A percentile compares a stretch with the other conserved stretches of the same genome.
phyloP scores from a whole-genome alignment of 257 asterid genomes.

The Solanum ossicruentum region DNA sequence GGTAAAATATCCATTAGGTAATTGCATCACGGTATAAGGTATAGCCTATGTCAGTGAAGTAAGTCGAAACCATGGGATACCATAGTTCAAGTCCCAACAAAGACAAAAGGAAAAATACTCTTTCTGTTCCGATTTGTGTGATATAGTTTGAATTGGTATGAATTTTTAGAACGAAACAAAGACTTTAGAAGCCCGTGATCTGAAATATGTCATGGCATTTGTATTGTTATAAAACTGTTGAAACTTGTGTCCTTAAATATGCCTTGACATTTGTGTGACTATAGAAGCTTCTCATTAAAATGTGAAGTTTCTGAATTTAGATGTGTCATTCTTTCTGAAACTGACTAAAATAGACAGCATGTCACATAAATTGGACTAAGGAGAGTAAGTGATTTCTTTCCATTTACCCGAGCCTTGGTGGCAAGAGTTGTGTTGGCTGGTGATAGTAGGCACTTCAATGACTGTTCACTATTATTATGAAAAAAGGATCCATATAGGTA shows the following conservation, averaged over 20 bases:
- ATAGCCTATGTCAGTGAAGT: neutral
- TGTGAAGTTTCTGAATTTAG: neutral
- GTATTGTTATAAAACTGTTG: neutral
- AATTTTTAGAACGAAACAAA: neutral
- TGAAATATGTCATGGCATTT: neutral
- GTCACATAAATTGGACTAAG: neutral
- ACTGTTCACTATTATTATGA: neutral
- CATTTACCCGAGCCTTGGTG: neutral
- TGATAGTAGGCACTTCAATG: neutral
- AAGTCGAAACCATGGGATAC: neutral
- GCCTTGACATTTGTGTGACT: neutral
- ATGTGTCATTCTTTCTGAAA: neutral
- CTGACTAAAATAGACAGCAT: neutral
- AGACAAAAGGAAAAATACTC: neutral
- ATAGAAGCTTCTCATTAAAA: neutral
- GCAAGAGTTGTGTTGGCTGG: neutral
- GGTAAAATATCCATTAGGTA: neutral
- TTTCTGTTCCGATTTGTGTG: neutral
- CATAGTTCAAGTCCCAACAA: neutral
- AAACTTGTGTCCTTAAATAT: neutral
- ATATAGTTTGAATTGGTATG: neutral
- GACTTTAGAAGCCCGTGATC: neutral
- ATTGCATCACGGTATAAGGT: neutral
- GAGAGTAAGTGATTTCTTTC: neutral
- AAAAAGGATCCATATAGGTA: neutral